Conservation (phyloP, 202 grass and related monocot genomes). For the Brachypodium distachyon region DNA sequence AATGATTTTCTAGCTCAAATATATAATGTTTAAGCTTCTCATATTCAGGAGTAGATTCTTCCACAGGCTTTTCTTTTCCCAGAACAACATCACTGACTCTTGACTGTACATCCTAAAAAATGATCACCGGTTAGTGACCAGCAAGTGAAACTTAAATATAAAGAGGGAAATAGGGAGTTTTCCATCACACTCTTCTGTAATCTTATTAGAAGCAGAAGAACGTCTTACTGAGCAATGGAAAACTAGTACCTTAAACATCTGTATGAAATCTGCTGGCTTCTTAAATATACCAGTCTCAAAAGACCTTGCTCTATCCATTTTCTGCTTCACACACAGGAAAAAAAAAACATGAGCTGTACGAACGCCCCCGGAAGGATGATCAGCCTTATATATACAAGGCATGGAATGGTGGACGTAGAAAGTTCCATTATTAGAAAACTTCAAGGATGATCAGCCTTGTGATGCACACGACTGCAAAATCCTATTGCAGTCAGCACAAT, state of each 20-base stretch:
- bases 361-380: not conserved
- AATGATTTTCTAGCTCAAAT: constrained; percentile 91
- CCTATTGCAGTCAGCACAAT: not conserved
- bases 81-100: constrained; percentile 96
- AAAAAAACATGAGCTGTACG: constrained; percentile 17
- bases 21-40: constrained; percentile 96
- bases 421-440: not conserved
- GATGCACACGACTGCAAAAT: constrained; percentile 1
- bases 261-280: constrained; percentile 81
- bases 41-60: constrained; percentile 94
- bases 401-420: not conserved
- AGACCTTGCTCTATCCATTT: constrained; percentile 93
- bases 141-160: not conserved
- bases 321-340: constrained; percentile 45
- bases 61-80: constrained; percentile 97
- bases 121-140: not conserved
- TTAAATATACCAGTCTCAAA: constrained; percentile 83
- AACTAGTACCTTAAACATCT: constrained; percentile 95
- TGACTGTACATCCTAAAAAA: constrained; percentile 77
- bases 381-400: not conserved
- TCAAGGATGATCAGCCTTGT: not conserved
- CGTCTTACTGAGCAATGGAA: not conserved
- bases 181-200: not conserved
- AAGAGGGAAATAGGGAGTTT: not conserved
- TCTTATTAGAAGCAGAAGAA: not conserved